Evolutionary conservation across 768 basidiomycete species (phyloP).

Genomic region (Lactifluus subvellereus): DNA sequence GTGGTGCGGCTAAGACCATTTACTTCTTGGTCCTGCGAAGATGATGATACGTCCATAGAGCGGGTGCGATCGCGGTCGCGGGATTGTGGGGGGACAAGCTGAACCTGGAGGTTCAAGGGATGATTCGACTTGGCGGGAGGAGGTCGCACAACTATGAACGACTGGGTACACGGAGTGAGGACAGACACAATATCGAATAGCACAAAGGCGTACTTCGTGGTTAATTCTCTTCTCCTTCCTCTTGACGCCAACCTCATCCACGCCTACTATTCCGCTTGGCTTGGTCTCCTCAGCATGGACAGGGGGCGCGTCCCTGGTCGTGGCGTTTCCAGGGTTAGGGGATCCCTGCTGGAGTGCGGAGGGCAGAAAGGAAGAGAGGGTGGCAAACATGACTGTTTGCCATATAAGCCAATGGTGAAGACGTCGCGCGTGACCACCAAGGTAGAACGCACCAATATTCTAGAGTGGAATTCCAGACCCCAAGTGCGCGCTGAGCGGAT

Average conservation of each 20-base stretch:
- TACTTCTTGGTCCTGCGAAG: slow-evolving; percentile 27
- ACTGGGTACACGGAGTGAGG: slow-evolving; percentile 39
- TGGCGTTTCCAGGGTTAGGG: slow-evolving; percentile 13
- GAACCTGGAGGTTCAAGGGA: slow-evolving; percentile 85
- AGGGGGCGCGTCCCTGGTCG: background rate
- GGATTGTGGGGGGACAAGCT: slow-evolving; percentile 71
- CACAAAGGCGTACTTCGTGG: slow-evolving; percentile 40
- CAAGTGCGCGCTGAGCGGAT: background rate
- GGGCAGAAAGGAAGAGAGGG: slow-evolving; percentile 20
- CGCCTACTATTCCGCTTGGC: slow-evolving; percentile 6
- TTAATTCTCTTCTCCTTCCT: slow-evolving; percentile 45
- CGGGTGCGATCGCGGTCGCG: slow-evolving; percentile 37
- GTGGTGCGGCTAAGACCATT: slow-evolving; percentile 37
- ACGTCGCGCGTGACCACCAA: background rate
- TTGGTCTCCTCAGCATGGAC: background rate
- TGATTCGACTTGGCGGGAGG: slow-evolving; percentile 83
- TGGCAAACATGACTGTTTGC: slow-evolving; percentile 17
- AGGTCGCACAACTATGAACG: slow-evolving; percentile 87
- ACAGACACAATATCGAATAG: background rate
- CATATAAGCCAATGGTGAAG: slow-evolving; percentile 2
- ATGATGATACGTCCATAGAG: slow-evolving; percentile 39
- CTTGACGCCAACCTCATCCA: slow-evolving; percentile 33
- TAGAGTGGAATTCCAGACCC: background rate
- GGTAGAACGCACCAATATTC: slow-evolving; percentile 1
- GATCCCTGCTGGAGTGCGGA: slow-evolving; percentile 17